Evolutionary conservation across 148 eudicot species (phyloP).

Genomic region (Chenopodium berlandieri): DNA sequence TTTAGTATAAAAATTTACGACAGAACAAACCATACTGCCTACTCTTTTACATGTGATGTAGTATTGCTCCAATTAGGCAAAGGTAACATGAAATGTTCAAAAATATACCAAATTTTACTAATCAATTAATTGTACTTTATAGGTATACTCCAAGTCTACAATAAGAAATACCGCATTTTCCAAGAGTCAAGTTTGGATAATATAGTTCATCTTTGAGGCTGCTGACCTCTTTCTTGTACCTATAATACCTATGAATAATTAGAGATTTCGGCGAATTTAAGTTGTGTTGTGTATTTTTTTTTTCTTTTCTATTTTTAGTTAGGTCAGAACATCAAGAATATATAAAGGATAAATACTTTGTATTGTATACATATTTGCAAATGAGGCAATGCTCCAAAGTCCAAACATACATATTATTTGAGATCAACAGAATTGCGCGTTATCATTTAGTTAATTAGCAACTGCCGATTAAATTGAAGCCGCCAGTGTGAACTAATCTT

Average conservation of each 20-base stretch:
- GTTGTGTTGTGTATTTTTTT: no score
- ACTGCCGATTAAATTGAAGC: background rate
- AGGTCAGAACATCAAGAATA: no score
- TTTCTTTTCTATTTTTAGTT: no score
- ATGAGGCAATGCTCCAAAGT: no score
- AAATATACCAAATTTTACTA: background rate
- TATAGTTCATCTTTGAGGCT: no score
- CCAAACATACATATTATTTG: no score
- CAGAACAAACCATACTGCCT: background rate
- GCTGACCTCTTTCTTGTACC: background rate
- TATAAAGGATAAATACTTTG: no score
- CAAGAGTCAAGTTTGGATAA: background rate
- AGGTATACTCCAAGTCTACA: background rate
- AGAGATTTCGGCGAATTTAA: no score
- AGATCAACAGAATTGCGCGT: background rate
- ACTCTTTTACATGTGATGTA: background rate
- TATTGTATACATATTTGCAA: no score
- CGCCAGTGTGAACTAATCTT: slow-evolving; percentile 6
- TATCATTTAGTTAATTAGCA: background rate
- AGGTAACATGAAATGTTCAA: slow-evolving; percentile 11
- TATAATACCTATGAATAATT: no score
- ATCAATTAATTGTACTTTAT: background rate
- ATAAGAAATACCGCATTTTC: background rate
- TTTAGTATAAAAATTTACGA: background rate
- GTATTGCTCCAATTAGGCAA: background rate